Conservation (phyloP, 1,284 basidiomycete species). For the Ganoderma meredithae region DNA sequence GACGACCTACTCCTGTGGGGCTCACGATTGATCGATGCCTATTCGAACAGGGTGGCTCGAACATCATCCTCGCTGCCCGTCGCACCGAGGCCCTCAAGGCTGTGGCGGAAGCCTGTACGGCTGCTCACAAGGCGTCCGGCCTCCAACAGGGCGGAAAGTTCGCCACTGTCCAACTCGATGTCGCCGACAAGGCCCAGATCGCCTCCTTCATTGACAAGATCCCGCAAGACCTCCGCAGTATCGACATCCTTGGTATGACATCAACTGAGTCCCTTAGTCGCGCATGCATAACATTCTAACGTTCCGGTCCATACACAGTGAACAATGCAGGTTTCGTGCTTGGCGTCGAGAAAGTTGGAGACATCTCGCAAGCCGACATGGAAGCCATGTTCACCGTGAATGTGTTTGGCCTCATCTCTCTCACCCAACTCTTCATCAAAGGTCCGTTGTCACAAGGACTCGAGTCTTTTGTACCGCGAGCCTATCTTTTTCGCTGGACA, state of each 20-base stretch:
- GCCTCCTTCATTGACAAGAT: constrained; percentile 71
- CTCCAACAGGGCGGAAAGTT: constrained; percentile 78
- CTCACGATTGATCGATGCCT: background rate
- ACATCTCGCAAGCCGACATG: constrained; percentile 78
- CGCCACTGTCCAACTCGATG: constrained; percentile 72
- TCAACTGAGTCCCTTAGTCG: background rate
- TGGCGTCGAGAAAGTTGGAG: constrained; percentile 84
- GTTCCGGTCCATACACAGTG: constrained; percentile 52
- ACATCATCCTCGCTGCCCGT: constrained; percentile 79
- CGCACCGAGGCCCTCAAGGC: constrained; percentile 68
- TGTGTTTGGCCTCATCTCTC: constrained; percentile 86
- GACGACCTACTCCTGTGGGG: background rate
- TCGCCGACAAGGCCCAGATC: constrained; percentile 77
- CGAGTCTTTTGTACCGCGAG: background rate
- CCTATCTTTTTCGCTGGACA: constrained; percentile 35
- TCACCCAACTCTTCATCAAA: constrained; percentile 82
- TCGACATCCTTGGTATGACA: constrained; percentile 79
- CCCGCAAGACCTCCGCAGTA: constrained; percentile 67
- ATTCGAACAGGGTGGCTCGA: constrained; percentile 70
- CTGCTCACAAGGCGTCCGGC: constrained; percentile 77
- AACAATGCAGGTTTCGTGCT: constrained; percentile 91
- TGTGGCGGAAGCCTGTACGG: constrained; percentile 70
- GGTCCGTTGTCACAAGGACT: constrained; percentile 46
- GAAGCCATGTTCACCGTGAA: constrained; percentile 95
- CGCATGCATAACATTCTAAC: background rate